Evolutionary conservation across 306 rosid genomes (phyloP).

Genomic region (Trifolium subterraneum): DNA sequence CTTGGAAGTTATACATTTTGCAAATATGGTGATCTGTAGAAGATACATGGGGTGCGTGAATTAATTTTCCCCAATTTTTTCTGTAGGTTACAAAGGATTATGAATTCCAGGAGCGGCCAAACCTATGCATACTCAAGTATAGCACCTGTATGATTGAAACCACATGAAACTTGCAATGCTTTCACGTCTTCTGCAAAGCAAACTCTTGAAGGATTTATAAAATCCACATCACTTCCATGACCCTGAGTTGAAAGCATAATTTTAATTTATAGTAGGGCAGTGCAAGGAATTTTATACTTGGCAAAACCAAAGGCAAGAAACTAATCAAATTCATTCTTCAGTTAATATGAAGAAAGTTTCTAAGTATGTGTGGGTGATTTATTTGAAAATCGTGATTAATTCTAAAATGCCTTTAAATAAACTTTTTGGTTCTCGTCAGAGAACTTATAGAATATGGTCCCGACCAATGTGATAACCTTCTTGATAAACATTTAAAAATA

Average conservation of each 20-base stretch:
- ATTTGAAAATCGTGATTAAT: constrained; percentile 17
- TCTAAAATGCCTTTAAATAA: constrained; percentile 11
- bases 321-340: constrained; percentile 5
- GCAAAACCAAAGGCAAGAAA: constrained; percentile 4
- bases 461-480: constrained; percentile 2
- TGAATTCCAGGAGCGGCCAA: constrained; percentile 32
- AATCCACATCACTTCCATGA: constrained; percentile 89
- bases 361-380: neutral
- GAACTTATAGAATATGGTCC: constrained; percentile 15
- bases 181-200: constrained; percentile 59
- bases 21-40: constrained; percentile 31
- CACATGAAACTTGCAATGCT: constrained; percentile 87
- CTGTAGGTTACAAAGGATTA: constrained; percentile 1
- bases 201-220: constrained; percentile 67
- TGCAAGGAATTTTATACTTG: constrained; percentile 18
- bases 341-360: constrained; percentile 15
- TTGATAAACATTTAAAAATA: constrained; percentile 18
- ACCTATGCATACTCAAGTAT: constrained; percentile 65
- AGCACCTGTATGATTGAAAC: constrained; percentile 97
- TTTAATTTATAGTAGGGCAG: constrained; percentile 17
- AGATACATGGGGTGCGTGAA: neutral
- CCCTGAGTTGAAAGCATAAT: constrained; percentile 60
- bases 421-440: constrained; percentile 1
- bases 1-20: constrained; percentile 12
- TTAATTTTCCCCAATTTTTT: constrained; percentile 21